Base-by-base conservation (phyloP, 129 eudicot species). In the Mikania micrantha region DNA sequence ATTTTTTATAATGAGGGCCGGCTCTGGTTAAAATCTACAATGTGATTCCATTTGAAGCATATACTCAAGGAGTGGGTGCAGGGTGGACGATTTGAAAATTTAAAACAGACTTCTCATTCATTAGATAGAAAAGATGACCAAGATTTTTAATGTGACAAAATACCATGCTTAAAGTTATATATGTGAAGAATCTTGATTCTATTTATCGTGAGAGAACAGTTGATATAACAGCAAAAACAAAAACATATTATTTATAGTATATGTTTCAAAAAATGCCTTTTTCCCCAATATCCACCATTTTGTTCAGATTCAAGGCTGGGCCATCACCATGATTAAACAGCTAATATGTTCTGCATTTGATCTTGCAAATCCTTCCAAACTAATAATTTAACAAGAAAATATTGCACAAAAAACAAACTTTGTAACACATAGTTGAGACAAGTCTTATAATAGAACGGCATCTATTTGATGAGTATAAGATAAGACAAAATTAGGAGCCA, bases 281-380 rank as follows among this genome's bases (percentile, higher is more conserved):
- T 11, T 41, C 20, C 35, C 27, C 19, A 48, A 36, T 59, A 75
- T 52, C 48, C 57, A 75, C 39, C 62, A 12, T 68, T 75, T 59
- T 67, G 27, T 47, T 59, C 67, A 25, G 70, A 68, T 58, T 75
- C 70, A 12, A 58, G 35, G 75, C 22, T 60, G 75, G 54, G 75
- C 29, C 75, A 60, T 57, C 63, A 67, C 74, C 59, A 76, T 68
- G 75, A 76, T 76, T 68, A 47, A 29, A 76, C 80, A 76, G 75
- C 80, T 68, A 69, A 44, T 48, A 76, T 76, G 74, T 76, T 68
- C 80, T 59, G 44, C 54, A 7, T 36, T 75, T 76, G 80, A 76
- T 76, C 57, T 60, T 76, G 70, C 64, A 69, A 25, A 76, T 76
- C 75, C 64, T 49, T 68, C 80, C 80, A 60, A 76, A 60, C 80